A percentile compares a stretch with the other conserved stretches of the same genome.
Conservation (phyloP, 345 rosid species). For the Syzygium aqueum region DNA sequence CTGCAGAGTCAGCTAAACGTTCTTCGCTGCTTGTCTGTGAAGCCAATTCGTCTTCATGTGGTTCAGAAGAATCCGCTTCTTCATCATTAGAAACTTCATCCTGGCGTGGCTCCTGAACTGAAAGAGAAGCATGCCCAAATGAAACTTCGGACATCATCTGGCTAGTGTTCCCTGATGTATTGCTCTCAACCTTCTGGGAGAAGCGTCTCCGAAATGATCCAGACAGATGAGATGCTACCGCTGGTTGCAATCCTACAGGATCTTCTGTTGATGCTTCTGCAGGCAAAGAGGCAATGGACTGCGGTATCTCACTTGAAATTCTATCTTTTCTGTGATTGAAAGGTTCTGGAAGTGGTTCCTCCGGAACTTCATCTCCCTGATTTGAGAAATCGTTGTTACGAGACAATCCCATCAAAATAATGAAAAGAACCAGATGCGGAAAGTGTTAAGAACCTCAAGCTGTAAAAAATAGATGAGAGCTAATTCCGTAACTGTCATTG, state of each 20-base stretch:
- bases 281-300: constrained; percentile 1
- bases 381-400: constrained; percentile 1
- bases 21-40: constrained; percentile 1
- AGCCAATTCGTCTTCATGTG: constrained; percentile 12
- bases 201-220: constrained; percentile 30
- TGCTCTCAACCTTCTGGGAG: constrained; percentile 13
- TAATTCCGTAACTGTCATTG: not conserved
- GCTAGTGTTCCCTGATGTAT: not conserved
- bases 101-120: not conserved
- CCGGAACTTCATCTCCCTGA: constrained; percentile 78
- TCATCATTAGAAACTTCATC: constrained; percentile 5
- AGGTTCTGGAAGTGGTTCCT: constrained; percentile 63
- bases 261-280: constrained; percentile 1
- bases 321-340: constrained; percentile 26
- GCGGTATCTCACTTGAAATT: not conserved
- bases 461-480: not conserved
- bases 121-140: constrained; percentile 5
- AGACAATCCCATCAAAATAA: not conserved
- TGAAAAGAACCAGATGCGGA: not conserved
- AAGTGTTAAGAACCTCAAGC: not conserved
- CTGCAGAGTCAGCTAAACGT: not conserved
- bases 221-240: constrained; percentile 34
- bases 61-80: constrained; percentile 6
- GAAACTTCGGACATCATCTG: not conserved
- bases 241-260: constrained; percentile 14